A percentile compares a stretch with the other conserved stretches of the same genome.
Conservation (phyloP, 805 yeast genomes). For the Ogataea ganodermae region DNA sequence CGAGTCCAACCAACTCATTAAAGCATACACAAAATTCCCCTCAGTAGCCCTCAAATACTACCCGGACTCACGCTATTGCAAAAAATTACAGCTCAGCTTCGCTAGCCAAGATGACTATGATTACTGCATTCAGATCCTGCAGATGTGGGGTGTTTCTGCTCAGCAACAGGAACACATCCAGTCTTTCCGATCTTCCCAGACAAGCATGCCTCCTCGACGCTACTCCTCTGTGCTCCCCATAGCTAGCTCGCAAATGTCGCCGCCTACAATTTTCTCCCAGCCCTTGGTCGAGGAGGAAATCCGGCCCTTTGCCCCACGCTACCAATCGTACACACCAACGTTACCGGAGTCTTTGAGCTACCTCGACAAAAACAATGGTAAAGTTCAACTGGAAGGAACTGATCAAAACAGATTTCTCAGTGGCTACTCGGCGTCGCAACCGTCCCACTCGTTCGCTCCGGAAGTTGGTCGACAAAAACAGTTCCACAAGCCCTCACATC, state of each 20-base stretch:
- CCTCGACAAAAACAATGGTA: neutral
- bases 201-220: neutral
- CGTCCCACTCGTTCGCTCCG: neutral
- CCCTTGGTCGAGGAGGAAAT: neutral
- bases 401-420: neutral
- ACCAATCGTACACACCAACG: neutral
- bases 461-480: neutral
- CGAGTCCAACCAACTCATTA: conserved; percentile 19
- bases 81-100: conserved; percentile 26
- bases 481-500: neutral
- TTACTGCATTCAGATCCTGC: conserved; percentile 18
- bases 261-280: neutral
- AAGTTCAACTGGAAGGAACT: neutral
- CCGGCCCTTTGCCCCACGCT: neutral
- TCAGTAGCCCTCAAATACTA: conserved; percentile 29
- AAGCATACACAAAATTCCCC: conserved; percentile 27
- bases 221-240: neutral
- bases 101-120: conserved; percentile 14
- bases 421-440: neutral
- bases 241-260: conserved; percentile 3
- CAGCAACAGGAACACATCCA: conserved; percentile 13
- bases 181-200: neutral
- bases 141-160: conserved; percentile 17
- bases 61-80: conserved; percentile 11
- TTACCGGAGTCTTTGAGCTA: neutral